Evolutionary conservation across 805 yeast genomes (phyloP).

Genomic region (Spencermartinsiella europaea): DNA sequence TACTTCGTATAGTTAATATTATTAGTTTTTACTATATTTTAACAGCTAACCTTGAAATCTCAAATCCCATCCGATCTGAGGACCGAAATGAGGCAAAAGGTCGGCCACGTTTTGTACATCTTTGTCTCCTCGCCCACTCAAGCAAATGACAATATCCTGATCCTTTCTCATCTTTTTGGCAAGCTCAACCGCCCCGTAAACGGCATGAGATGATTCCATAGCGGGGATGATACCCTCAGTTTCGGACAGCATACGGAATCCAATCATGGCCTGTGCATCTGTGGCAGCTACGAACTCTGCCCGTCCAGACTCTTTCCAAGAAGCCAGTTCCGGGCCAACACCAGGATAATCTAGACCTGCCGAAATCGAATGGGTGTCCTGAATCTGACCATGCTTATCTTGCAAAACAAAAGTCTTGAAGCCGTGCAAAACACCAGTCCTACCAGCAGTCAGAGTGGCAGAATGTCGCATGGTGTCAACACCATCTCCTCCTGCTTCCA

Average conservation of each 20-base stretch:
- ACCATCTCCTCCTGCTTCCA: slow-evolving; percentile 99
- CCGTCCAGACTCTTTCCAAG: slow-evolving; percentile 92
- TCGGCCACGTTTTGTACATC: slow-evolving; percentile 98
- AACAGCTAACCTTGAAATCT: slow-evolving; percentile 53
- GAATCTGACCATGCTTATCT: slow-evolving; percentile 89
- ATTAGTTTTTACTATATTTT: not conserved
- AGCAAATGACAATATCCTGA: slow-evolving; percentile 76
- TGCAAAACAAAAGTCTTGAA: slow-evolving; percentile 92
- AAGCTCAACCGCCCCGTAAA: slow-evolving; percentile 80
- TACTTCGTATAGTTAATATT: too few species aligned
- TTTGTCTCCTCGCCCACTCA: slow-evolving; percentile 98
- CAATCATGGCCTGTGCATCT: slow-evolving; percentile 90
- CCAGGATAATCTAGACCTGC: slow-evolving; percentile 99
- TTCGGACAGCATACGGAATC: slow-evolving; percentile 83
- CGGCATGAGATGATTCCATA: slow-evolving; percentile 94
- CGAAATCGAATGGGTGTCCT: slow-evolving; percentile 95
- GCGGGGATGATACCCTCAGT: slow-evolving; percentile 99
- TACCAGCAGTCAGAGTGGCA: slow-evolving; percentile 92
- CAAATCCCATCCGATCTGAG: slow-evolving; percentile 91
- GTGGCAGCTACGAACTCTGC: slow-evolving; percentile 89
- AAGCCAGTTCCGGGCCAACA: slow-evolving; percentile 96
- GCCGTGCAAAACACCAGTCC: slow-evolving; percentile 98
- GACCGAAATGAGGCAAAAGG: slow-evolving; percentile 82
- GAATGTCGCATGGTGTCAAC: slow-evolving; percentile 82
- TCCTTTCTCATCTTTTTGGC: slow-evolving; percentile 81